Conservation (phyloP, 2,329 filamentous ascomycete species). For the Trichophyton mentagrophytes region DNA sequence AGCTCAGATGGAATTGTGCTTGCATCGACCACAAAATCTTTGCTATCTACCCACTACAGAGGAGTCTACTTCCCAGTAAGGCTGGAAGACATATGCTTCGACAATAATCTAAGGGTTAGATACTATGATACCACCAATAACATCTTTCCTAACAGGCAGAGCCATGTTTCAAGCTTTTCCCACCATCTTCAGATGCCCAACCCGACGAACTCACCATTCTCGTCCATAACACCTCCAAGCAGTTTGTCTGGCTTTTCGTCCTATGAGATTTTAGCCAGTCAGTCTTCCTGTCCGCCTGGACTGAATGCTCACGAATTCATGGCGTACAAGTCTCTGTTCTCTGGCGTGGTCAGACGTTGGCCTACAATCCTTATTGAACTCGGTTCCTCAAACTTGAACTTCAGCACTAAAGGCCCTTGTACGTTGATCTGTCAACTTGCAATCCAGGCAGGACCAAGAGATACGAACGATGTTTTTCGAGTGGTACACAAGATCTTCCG, state of each 20-base stretch:
- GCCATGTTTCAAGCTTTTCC: slow-evolving; percentile 29
- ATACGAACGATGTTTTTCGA: slow-evolving; percentile 28
- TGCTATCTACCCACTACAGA: slow-evolving; percentile 38
- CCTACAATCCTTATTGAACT: slow-evolving; percentile 38
- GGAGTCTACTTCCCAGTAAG: slow-evolving; percentile 30
- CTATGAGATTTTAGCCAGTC: slow-evolving; percentile 35
- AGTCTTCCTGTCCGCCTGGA: slow-evolving; percentile 35
- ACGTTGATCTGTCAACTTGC: slow-evolving; percentile 41
- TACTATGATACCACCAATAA: slow-evolving; percentile 36
- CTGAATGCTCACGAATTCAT: slow-evolving; percentile 39
- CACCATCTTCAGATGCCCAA: slow-evolving; percentile 34
- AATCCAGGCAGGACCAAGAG: slow-evolving; percentile 43
- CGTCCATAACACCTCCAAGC: slow-evolving; percentile 20
- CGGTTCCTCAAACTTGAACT: slow-evolving; percentile 45
- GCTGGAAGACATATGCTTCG: slow-evolving; percentile 33
- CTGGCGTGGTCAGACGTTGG: slow-evolving; percentile 37
- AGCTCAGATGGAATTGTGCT: slow-evolving; percentile 23
- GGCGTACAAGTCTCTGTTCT: slow-evolving; percentile 34
- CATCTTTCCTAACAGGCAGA: slow-evolving; percentile 29
- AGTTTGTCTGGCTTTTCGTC: slow-evolving; percentile 37
- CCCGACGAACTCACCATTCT: slow-evolving; percentile 28
- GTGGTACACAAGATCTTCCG: slow-evolving; percentile 38
- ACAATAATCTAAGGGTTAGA: slow-evolving; percentile 34
- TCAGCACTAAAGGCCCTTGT: slow-evolving; percentile 42
- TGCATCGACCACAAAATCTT: slow-evolving; percentile 37